Conservation (phyloP, 2,329 filamentous ascomycete species). For the Pseudogymnoascus pannorum region DNA sequence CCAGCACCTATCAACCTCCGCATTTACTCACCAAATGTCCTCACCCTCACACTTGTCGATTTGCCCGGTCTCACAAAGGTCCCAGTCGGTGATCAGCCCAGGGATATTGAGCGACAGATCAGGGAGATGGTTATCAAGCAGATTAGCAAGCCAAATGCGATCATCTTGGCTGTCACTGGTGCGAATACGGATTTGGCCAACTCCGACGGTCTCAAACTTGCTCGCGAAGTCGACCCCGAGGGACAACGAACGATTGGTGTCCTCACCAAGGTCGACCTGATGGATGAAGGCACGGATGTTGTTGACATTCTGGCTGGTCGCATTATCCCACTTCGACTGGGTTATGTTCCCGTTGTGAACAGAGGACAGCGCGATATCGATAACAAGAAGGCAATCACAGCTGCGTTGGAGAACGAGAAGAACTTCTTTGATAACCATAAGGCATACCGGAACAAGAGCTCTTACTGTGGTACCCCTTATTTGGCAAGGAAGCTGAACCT, state of each 20-base stretch:
- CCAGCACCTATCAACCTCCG: slow-evolving; percentile 94
- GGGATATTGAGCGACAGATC: slow-evolving; percentile 95
- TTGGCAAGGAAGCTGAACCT: slow-evolving; percentile 94
- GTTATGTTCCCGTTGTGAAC: slow-evolving; percentile 97
- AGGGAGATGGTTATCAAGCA: slow-evolving; percentile 98
- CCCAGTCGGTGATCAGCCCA: slow-evolving; percentile 89
- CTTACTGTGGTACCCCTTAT: slow-evolving; percentile 97
- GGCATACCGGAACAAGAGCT: slow-evolving; percentile 96
- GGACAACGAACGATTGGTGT: slow-evolving; percentile 98
- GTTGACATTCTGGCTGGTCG: slow-evolving; percentile 97
- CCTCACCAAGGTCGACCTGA: slow-evolving; percentile 95
- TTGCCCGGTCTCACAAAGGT: slow-evolving; percentile 94
- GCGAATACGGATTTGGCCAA: slow-evolving; percentile 98
- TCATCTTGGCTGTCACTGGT: slow-evolving; percentile 91
- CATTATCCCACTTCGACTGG: slow-evolving; percentile 88
- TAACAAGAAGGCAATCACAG: slow-evolving; percentile 90
- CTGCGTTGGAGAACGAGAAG: slow-evolving; percentile 87
- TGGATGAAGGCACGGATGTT: slow-evolving; percentile 97
- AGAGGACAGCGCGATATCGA: slow-evolving; percentile 97
- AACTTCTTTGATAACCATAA: slow-evolving; percentile 98
- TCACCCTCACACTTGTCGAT: slow-evolving; percentile 94
- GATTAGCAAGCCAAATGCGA: slow-evolving; percentile 96
- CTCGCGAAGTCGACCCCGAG: slow-evolving; percentile 92
- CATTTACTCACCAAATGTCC: slow-evolving; percentile 96
- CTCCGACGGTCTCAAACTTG: slow-evolving; percentile 93